Evolutionary conservation across 2,329 filamentous ascomycete species (phyloP), one percentile per base, ranked within the genome.

Genomic region (Talaromyces verruculosus): DNA sequence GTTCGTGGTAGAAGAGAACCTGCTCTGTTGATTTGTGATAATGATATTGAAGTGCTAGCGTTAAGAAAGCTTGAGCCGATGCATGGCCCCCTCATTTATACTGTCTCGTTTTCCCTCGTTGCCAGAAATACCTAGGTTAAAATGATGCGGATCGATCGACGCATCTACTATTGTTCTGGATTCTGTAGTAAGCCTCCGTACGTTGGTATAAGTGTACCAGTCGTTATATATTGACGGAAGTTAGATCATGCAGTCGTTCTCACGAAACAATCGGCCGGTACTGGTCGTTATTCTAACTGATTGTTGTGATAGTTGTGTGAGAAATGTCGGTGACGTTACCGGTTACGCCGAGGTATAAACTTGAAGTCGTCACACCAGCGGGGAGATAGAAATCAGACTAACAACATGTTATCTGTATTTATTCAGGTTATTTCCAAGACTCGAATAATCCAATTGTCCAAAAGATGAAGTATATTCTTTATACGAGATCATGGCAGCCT

Each of bases 1-100:
- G 7, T 15, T 11, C 37, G 30, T 10, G 61, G n/a, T 41, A n/a
- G 17, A 22, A 33, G 51, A 60, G 47, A 30, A 41, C 22, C 49
- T 3, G 55, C 45, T 53, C 17, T 33, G 28, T 11, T 19, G 41
- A n/a, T 25, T 1, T n/a, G 7, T 15, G 7, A 25, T 35, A 13
- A n/a, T 25, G 17, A 19, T 43, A 19, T 33, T 2, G 3, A 30
- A 30, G 1, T 22, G 13, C 57, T 37, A 22, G 19, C 13, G 37
- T 33, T 30, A 35, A 49, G 25, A 30, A 62, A 30, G 3, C 43
- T 45, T 39, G 25, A 37, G n/a, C 22, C 8, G 11, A 43, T 30
- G 22, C 45, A 47, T 30, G 25, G 25, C 22, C 47, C 28, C 33
- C 61, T 57, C 61, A 64, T 64, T 53, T 53, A 49, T 60, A 30